Evolutionary conservation across 139 green algal species (phyloP), one percentile per base, ranked within the genome.

Genomic region (Ettlia oleoabundans): DNA sequence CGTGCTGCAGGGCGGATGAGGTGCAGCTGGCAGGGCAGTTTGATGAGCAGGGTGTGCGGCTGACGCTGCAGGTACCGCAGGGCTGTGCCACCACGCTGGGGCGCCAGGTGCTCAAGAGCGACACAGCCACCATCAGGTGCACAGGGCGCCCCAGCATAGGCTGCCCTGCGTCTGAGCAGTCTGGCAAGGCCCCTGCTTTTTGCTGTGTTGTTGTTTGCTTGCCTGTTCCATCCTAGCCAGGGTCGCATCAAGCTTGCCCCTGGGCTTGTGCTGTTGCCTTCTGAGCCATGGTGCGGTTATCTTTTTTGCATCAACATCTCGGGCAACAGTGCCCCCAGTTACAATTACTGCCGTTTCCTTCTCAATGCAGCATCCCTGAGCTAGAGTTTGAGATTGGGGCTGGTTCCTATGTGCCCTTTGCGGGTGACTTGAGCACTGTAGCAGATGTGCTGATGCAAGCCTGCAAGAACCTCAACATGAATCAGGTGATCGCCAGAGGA

Each of bases 381-480:
- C 78, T 95, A 21, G 91, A 95, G 62, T 91, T 95, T 63, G 91
- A 95, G 83, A 92, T 95, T 33, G 87, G 89, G 53, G 40, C 88
- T 0, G 74, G 62, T 40, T 84, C 91, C 8, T 91, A 94, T 64
- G 82, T 76, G 33, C 91, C 89, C 24, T 80, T 80, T 52, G 37
- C 52, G 3, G 73, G 73, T 52, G 53, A 80, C 37, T 28, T 80
- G 24, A 69, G 52, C 52, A 80, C 73, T 2, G 53, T 80, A 19
- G 37, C 35, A 8, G 73, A 68, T 7, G 51, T 67, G 33, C 53
- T 80, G 24, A 68, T 80, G 53, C 73, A 68, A 53, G 73, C 73
- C 19, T 80, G 73, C 73, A 80, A 80, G 73, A 80, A 80, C 73
- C 73, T 80, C 3, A 80, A 80, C 73, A 68, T 80, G 73, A 80